Conservation (phyloP, 2,329 filamentous ascomycete species). For the Fusarium kyushuense region DNA sequence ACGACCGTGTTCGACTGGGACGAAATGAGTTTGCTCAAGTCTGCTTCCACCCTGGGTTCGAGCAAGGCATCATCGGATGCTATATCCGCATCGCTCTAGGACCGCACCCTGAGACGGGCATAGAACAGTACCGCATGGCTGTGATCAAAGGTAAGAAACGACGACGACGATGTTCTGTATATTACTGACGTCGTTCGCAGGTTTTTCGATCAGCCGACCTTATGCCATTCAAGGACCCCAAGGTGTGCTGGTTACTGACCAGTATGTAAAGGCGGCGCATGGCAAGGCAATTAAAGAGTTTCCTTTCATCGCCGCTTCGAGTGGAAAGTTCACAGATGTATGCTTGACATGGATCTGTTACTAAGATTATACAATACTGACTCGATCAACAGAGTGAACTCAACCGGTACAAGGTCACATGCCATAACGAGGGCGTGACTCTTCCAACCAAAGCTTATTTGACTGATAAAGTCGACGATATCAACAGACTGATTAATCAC, state of each 20-base stretch:
- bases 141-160: constrained; percentile 78
- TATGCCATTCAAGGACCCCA: constrained; percentile 87
- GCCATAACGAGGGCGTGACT: constrained; percentile 77
- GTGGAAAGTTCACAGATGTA: constrained; percentile 85
- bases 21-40: constrained; percentile 89
- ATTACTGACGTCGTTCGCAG: constrained; percentile 59
- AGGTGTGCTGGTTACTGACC: constrained; percentile 83
- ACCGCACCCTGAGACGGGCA: constrained; percentile 76
- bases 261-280: constrained; percentile 84
- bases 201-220: constrained; percentile 80
- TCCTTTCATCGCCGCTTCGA: constrained; percentile 91
- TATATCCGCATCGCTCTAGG: constrained; percentile 89
- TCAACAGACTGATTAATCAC: constrained; percentile 82
- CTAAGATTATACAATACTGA: neutral
- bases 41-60: constrained; percentile 93
- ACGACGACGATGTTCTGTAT: neutral
- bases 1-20: constrained; percentile 85
- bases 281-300: constrained; percentile 87
- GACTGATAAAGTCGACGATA: constrained; percentile 79
- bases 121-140: constrained; percentile 87
- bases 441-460: constrained; percentile 80
- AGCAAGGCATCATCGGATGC: constrained; percentile 82
- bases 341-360: constrained; percentile 37
- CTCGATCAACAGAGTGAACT: constrained; percentile 74
- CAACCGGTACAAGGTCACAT: constrained; percentile 81